A percentile compares a stretch with the other conserved stretches of the same genome.
These are phyloP conservation scores for Ashbya aceris DNA, from an alignment of 1,139 yeast genomes.

Conservation along the genomic window DNA sequence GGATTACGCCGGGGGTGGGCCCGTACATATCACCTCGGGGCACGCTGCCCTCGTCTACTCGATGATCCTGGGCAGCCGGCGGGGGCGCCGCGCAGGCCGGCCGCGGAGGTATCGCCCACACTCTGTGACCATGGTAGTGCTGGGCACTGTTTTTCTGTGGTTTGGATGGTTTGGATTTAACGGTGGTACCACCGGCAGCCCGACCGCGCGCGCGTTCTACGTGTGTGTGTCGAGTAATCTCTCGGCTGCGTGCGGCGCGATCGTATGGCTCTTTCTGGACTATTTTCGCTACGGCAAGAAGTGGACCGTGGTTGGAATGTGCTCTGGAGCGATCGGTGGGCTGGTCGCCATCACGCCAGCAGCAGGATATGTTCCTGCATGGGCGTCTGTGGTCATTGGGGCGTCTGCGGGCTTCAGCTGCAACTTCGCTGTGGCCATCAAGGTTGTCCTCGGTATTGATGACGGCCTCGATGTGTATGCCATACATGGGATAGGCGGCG, in stretches of 20 bases:
- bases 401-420: conserved; percentile 67
- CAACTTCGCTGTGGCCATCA: conserved; percentile 78
- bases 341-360: conserved; percentile 95
- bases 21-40: conserved; percentile 93
- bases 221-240: conserved; percentile 86
- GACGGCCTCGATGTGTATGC: conserved; percentile 96
- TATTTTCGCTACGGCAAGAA: conserved; percentile 80
- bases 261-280: conserved; percentile 90
- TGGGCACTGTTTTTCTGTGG: conserved; percentile 92
- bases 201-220: conserved; percentile 86
- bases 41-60: conserved; percentile 93
- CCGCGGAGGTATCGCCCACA: conserved; percentile 89
- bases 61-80: conserved; percentile 39
- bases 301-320: conserved; percentile 92
- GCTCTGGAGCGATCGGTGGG: conserved; percentile 91
- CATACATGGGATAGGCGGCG: conserved; percentile 90
- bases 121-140: conserved; percentile 78
- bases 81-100: conserved; percentile 80
- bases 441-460: conserved; percentile 64
- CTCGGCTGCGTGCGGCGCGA: conserved; percentile 87
- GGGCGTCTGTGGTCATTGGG: conserved; percentile 81
- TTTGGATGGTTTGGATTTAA: conserved; percentile 98
- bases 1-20: conserved; percentile 98
- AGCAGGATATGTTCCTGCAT: conserved; percentile 90
- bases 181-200: conserved; percentile 94